These are phyloP conservation scores for Mycena crocata DNA, from an alignment of 768 basidiomycete genomes.

Conservation along the genomic window DNA sequence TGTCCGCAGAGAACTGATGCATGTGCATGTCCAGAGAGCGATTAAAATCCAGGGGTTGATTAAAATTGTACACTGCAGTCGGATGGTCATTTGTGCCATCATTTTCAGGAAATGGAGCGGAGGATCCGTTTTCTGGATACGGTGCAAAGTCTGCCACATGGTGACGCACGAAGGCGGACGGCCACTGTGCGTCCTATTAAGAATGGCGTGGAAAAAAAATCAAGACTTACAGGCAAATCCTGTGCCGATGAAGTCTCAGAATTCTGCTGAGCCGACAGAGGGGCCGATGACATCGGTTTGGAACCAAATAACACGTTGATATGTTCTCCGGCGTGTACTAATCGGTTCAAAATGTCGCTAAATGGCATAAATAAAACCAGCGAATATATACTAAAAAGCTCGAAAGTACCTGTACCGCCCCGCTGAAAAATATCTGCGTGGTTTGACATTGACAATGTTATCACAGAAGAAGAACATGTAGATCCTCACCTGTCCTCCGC, in stretches of 20 bases:
- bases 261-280: conserved; percentile 15
- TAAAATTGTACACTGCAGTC: conserved; percentile 1
- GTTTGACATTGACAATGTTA: neutral
- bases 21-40: neutral
- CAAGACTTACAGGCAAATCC: no score
- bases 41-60: neutral
- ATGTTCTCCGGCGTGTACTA: conserved; percentile 14
- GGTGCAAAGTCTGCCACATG: no score
- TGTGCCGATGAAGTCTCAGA: no score
- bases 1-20: neutral
- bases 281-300: neutral
- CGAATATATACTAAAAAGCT: neutral
- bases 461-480: neutral
- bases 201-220: no score
- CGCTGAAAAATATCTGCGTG: conserved; percentile 16
- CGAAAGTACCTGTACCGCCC: conserved; percentile 22
- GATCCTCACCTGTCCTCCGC: conserved; percentile 10
- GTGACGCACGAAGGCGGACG: no score
- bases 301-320: neutral
- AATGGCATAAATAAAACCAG: neutral
- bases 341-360: conserved; percentile 23
- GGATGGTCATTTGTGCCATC: no score
- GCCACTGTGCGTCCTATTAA: no score
- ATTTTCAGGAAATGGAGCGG: no score
- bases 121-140: no score